Percentiles rank a stretch among this genome's conserved stretches.
These are phyloP conservation scores for Tetracentron sinense DNA, from an alignment of 164 flowering plant genomes.

Conservation along the genomic window DNA sequence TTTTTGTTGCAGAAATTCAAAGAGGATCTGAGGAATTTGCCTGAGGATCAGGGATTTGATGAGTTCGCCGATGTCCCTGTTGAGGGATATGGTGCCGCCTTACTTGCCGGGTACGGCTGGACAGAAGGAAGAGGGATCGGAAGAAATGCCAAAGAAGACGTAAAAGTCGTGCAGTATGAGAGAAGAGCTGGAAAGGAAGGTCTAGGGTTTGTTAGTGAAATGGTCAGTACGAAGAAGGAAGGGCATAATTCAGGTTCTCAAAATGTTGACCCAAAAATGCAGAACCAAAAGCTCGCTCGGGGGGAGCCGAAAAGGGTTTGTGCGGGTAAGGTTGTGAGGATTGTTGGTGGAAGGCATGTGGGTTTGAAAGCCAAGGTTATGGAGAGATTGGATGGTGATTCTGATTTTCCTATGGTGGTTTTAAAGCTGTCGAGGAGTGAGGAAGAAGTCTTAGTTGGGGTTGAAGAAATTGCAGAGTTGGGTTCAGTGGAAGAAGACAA, in stretches of 20 bases:
- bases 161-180: constrained; percentile 37
- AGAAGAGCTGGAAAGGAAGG: constrained; percentile 41
- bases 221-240: constrained; percentile 15
- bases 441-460: constrained; percentile 38
- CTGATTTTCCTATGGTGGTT: constrained; percentile 23
- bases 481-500: constrained; percentile 64
- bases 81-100: constrained; percentile 69
- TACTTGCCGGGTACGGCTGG: constrained; percentile 84
- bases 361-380: constrained; percentile 50
- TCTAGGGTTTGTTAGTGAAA: constrained; percentile 38
- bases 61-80: constrained; percentile 58
- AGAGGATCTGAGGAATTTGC: constrained; percentile 49
- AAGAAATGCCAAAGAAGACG: constrained; percentile 57
- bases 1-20: constrained; percentile 44
- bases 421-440: constrained; percentile 38
- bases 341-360: constrained; percentile 36
- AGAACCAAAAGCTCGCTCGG: no score
- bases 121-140: no score
- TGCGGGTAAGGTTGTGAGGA: constrained; percentile 20
- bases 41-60: constrained; percentile 56
- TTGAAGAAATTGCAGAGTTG: constrained; percentile 46
- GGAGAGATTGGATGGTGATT: constrained; percentile 22
- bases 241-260: constrained; percentile 6
- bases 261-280: constrained; percentile 20
- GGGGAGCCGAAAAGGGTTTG: no score